phyloP scores from a whole-genome alignment of 2,329 filamentous ascomycete species.

The Colletotrichum echinochloae region DNA sequence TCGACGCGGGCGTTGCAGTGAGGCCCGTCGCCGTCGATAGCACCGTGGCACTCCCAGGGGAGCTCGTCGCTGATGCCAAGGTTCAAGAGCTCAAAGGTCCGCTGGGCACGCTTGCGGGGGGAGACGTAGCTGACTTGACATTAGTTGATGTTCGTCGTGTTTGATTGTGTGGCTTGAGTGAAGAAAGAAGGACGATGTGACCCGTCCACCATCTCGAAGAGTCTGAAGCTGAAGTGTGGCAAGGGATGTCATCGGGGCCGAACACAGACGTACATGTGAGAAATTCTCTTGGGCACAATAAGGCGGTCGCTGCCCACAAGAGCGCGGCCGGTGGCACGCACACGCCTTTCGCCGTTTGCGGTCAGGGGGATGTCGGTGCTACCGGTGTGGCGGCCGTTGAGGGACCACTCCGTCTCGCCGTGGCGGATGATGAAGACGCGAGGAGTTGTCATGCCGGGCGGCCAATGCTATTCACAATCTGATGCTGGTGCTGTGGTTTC shows the following conservation, averaged over 20 bases:
- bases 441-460: constrained; percentile 60
- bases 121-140: constrained; percentile 76
- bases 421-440: constrained; percentile 87
- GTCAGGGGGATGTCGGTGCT: constrained; percentile 89
- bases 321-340: constrained; percentile 82
- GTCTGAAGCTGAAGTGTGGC: not conserved
- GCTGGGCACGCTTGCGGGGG: constrained; percentile 84
- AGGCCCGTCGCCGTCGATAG: constrained; percentile 49
- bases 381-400: constrained; percentile 87
- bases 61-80: constrained; percentile 76
- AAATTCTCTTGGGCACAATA: constrained; percentile 84
- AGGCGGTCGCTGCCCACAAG: constrained; percentile 86
- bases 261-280: constrained; percentile 75
- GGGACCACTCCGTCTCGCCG: constrained; percentile 95
- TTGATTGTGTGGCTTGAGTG: not conserved
- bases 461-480: not conserved
- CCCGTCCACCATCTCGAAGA: not conserved
- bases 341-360: constrained; percentile 80
- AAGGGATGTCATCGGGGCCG: too few relatives aligned
- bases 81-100: constrained; percentile 89
- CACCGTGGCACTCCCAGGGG: constrained; percentile 74
- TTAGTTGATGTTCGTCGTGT: not conserved
- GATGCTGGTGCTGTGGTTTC: not conserved
- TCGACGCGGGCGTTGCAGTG: constrained; percentile 71
- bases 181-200: not conserved